Base-by-base conservation (phyloP, 2,329 filamentous ascomycete genomes). In the Stemphylium vesicarium region DNA sequence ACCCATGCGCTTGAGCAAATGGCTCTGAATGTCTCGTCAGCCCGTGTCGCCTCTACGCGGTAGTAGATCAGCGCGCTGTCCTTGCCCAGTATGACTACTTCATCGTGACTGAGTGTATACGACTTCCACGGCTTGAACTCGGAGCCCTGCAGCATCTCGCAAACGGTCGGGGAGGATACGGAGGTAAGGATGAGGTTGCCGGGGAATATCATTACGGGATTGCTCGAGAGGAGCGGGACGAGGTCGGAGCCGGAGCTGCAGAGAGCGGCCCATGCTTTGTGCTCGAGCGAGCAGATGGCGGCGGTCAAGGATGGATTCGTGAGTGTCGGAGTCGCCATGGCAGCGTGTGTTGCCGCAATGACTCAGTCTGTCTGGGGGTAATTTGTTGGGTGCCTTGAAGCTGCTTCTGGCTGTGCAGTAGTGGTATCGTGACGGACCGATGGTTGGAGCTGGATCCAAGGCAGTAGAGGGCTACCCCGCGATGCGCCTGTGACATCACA, bases 141-240 rank as follows among this genome's bases (percentile, higher is more conserved):
- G 26, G 52, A 26, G 15, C 59, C 50, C 45, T 63, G 51, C 22
- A 70, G 53, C 62, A 66, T 63, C 8, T 63, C 56, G 32, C 64
- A 56, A 10, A 67, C 43, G 8, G 62, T 57, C 1, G 67, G 67
- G 1, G 62, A 74, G 9, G 68, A 72, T 6, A 71, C 71, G 3
- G 72, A 71, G 1, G 67, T 66, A 26, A 76, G 71, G 3, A 64
- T 69, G 31, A 71, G 68, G 33, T 77, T 71, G 22, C 72, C 70
- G 4, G 76, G 75, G 52, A 76, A 72, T 22, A 77, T 77, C 45
- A 77, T 77, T 69, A 78, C 75, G 54, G 72, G 72, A 31, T 61
- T 77, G 35, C 69, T 64, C 11, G 66, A 65, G 18, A 68, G 62
- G 12, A 65, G 73, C 12, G 75, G 74, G 4, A 68, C 63, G 22